phyloP scores from a whole-genome alignment of 768 basidiomycete species.

The Piloderma croceum region DNA sequence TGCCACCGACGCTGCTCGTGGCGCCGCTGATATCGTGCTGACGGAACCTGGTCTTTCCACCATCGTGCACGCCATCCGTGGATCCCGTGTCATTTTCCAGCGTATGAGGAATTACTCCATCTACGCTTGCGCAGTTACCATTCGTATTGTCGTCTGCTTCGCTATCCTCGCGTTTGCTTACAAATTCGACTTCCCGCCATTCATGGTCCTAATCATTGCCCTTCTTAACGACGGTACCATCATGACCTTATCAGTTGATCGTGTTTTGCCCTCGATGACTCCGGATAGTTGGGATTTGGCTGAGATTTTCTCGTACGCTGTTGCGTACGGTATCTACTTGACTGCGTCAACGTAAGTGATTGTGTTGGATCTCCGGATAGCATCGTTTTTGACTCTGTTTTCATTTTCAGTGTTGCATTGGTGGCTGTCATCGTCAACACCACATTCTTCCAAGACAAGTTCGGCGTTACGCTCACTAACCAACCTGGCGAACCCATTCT shows the following conservation, averaged over 20 bases:
- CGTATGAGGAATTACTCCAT: slow-evolving; percentile 99
- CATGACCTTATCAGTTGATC: slow-evolving; percentile 96
- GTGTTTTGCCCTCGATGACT: slow-evolving; percentile 86
- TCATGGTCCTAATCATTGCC: slow-evolving; percentile 99
- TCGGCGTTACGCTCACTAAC: slow-evolving; percentile 57
- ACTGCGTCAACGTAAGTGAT: slow-evolving; percentile 79
- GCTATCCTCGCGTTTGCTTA: slow-evolving; percentile 92
- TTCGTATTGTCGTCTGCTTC: slow-evolving; percentile 98
- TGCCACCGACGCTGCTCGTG: slow-evolving; percentile 97
- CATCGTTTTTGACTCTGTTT: slow-evolving; percentile 12
- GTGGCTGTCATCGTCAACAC: slow-evolving; percentile 84
- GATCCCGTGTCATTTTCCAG: slow-evolving; percentile 98
- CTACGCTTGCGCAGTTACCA: slow-evolving; percentile 92
- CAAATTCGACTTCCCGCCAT: slow-evolving; percentile 98
- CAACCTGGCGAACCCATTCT: slow-evolving; percentile 20
- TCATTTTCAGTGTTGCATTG: slow-evolving; percentile 55
- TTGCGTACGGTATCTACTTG: slow-evolving; percentile 93
- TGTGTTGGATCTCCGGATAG: slow-evolving; percentile 2
- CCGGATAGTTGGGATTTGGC: slow-evolving; percentile 95
- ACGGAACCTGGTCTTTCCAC: slow-evolving; percentile 98
- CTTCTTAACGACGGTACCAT: slow-evolving; percentile 97
- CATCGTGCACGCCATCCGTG: slow-evolving; percentile 97
- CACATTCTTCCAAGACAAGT: slow-evolving; percentile 83
- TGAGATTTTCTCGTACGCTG: slow-evolving; percentile 93
- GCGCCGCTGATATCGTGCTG: slow-evolving; percentile 96